These are phyloP conservation scores for Plasmodiophora brassicae DNA, from an alignment of 208 protist genomes.

Conservation along the genomic window DNA sequence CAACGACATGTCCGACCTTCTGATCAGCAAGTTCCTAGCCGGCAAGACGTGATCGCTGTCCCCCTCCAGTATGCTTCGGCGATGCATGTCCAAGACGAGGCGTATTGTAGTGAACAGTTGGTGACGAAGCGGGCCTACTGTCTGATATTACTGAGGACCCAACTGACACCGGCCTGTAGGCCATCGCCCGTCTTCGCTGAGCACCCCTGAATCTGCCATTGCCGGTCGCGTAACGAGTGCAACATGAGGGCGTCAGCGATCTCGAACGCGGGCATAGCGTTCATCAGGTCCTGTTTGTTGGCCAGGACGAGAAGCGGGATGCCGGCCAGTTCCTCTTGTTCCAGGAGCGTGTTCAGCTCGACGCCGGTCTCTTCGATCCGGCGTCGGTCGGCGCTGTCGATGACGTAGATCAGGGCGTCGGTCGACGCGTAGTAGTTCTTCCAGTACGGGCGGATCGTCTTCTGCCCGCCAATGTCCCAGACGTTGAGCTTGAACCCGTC, in stretches of 20 bases:
- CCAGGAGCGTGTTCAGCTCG: slow-evolving; percentile 77
- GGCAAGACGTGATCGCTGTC: too few relatives aligned
- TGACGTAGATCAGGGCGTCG: slow-evolving; percentile 84
- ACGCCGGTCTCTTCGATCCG: slow-evolving; percentile 77
- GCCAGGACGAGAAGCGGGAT: slow-evolving; percentile 87
- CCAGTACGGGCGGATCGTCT: slow-evolving; percentile 87
- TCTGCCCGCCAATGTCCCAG: slow-evolving; percentile 91
- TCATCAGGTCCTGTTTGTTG: slow-evolving; percentile 91
- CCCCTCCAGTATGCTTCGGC: too few relatives aligned
- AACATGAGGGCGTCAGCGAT: neutral
- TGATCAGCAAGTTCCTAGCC: too few relatives aligned
- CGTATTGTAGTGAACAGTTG: too few relatives aligned
- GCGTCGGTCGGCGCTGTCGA: slow-evolving; percentile 77
- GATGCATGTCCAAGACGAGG: too few relatives aligned
- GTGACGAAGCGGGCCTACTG: neutral
- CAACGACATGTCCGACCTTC: too few relatives aligned
- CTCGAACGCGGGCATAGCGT: slow-evolving; percentile 62
- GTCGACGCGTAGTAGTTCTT: slow-evolving; percentile 88
- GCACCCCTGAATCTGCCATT: slow-evolving; percentile 51
- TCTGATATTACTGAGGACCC: neutral
- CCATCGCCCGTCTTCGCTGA: slow-evolving; percentile 51
- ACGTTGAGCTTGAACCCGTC: slow-evolving; percentile 87
- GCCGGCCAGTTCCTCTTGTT: slow-evolving; percentile 83
- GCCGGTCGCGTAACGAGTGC: slow-evolving; percentile 14
- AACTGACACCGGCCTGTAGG: slow-evolving; percentile 44